phyloP scores from a whole-genome alignment of 2,329 filamentous ascomycete genomes.

The Fusarium transvaalense region DNA sequence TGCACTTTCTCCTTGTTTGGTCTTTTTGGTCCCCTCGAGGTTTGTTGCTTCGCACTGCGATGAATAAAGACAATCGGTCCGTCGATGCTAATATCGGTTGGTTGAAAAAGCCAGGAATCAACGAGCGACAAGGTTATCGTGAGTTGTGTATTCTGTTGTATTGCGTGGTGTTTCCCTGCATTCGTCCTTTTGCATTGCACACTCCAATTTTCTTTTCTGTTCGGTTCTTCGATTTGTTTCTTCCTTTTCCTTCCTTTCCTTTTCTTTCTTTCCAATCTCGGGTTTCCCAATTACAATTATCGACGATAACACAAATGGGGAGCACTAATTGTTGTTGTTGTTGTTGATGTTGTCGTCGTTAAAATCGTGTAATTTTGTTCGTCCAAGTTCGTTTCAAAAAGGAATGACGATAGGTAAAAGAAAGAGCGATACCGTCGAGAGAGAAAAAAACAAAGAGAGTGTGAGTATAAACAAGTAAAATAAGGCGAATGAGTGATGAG shows the following conservation, averaged over 20 bases:
- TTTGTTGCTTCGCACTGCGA: constrained; percentile 1
- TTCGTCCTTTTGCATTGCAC: constrained; percentile 6
- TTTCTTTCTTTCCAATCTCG: constrained; percentile 26
- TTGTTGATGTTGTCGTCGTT: constrained; percentile 30
- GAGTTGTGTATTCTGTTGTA: constrained; percentile 27
- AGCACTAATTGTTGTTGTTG: constrained; percentile 29
- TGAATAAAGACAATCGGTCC: constrained; percentile 24
- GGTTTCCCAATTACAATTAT: constrained; percentile 37
- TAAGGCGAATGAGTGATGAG: constrained; percentile 16
- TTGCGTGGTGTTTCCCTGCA: constrained; percentile 31
- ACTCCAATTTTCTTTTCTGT: constrained; percentile 9
- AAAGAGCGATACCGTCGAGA: constrained; percentile 25
- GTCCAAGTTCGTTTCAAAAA: constrained; percentile 34
- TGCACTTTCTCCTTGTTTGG: constrained; percentile 28
- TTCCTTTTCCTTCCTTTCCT: constrained; percentile 15
- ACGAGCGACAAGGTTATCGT: constrained; percentile 35
- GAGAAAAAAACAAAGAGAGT: constrained; percentile 25
- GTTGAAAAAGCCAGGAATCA: constrained; percentile 24
- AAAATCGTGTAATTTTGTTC: constrained; percentile 37
- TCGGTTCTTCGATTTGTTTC: constrained; percentile 10
- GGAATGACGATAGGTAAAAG: constrained; percentile 8
- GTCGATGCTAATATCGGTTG: constrained; percentile 10
- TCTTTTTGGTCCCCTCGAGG: not conserved
- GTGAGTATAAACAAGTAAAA: constrained; percentile 17
- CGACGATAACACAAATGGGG: constrained; percentile 44